Base-by-base conservation (phyloP, 169 alveolate species). In the Babesia gibsoni region DNA sequence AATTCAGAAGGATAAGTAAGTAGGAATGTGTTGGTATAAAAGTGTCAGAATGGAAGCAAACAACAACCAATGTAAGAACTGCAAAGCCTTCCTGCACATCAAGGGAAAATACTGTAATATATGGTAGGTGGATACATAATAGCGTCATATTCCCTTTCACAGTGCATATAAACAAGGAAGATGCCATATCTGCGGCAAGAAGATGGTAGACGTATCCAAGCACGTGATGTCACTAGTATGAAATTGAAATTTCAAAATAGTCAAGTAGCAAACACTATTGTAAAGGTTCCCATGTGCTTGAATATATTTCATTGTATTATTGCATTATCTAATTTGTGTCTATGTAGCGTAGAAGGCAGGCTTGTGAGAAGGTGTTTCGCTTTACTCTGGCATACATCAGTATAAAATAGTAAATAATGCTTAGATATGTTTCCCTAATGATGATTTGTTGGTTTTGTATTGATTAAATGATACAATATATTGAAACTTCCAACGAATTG, bases 161-260 rank as follows among this genome's bases (percentile, higher is more conserved):
- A 86, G 92, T 49, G 86, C 92, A 35, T 86, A 86, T 41, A 86
- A 82, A 53, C 78, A 82, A 46, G 92, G 92, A 10, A 82, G 86
- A 59, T 86, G 92, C 41, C 84, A 82, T n/a, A 53, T 86, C 35
- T 86, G 92, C 68, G 92, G 92, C 23, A 86, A 82, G 79, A 86
- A 84, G 67, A 82, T 86, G 65, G 74, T 85, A n/a, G 92, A 86
- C 45, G 81, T 61, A 30, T 82, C 90, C 10, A 73, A 72, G 57
- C 90, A 82, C 59, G 66, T 78, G 41, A 86, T 86, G 92, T 82
- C 92, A 20, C 67, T 86, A 22, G 82, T 86, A 4, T 86, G 72
- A 73, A 6, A 7, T 50, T 50, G 16, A 80, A 67, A 85, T 80
- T 27, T 84, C 85, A 14, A 84, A 84, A n/a, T n/a, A n/a, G n/a